Base-by-base conservation (phyloP, 495 filamentous ascomycete genomes). In the Penicillium cinerascens region DNA sequence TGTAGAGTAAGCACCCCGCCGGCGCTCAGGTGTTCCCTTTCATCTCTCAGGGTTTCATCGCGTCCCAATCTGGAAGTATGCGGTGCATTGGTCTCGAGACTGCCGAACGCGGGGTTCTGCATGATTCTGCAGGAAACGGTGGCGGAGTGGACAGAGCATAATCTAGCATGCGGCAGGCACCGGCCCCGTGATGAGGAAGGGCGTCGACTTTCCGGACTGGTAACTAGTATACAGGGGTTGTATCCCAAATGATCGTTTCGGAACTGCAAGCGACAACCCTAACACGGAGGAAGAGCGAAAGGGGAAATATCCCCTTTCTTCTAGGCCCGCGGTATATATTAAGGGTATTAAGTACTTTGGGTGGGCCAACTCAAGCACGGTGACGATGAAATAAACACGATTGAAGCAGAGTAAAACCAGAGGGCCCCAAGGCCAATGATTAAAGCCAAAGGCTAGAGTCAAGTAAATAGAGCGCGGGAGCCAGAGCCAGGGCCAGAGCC, bases 1-100 rank as follows among this genome's bases (percentile, higher is more conserved):
- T 26, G 16, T 5, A 11, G 6, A 16, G 22, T 2, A 5, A 29
- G 11, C 23, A 13, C 35, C 40, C 39, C 16, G 18, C 49, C 33
- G 49, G 54, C 54, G 54, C 49, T 44, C 52, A 44, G 25, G 26
- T 48, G 44, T 49, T 48, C 45, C 52, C 3, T 33, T 49, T 54
- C 51, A 53, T 53, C 51, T 49, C 23, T 43, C n/a, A 11, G 18
- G n/a, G 44, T 54, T 49, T 54, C 51, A 42, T 21, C 35, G 15
- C 33, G 9, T 33, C 16, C 38, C 38, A 26, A 42, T 42, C 38
- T 50, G 45, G 47, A 25, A 25, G 17, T 42, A 16, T 13, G 13
- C 15, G n/a, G n/a, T n/a, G n/a, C n/a, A n/a, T n/a, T 36, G 33
- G 33, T 11, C 33, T 39, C 37, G 37, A 16, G 4, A 4, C 7